Evolutionary conservation across 305 asterid genomes (phyloP).

Genomic region (Fraxinus floribunda): DNA sequence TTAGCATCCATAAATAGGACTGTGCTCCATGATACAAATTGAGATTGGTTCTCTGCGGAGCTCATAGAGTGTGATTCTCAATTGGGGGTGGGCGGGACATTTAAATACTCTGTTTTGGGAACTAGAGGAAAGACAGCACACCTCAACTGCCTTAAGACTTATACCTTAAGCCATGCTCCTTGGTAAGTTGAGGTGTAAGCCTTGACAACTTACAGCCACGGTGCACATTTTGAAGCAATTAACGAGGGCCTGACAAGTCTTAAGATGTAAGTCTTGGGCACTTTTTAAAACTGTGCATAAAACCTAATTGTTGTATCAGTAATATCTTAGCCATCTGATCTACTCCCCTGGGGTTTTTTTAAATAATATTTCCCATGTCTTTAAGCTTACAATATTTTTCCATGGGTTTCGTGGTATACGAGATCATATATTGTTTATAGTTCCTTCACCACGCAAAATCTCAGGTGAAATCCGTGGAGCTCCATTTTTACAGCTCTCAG

Average conservation of each 20-base stretch:
- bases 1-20: not conserved
- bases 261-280: not conserved
- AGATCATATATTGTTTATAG: not conserved
- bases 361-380: not conserved
- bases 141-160: not conserved
- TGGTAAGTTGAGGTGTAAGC: not conserved
- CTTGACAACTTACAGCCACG: not conserved
- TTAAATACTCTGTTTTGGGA: not conserved
- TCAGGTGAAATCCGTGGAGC: not conserved
- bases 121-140: not conserved
- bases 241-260: not conserved
- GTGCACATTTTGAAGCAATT: not conserved
- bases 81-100: not conserved
- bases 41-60: not conserved
- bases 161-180: not conserved
- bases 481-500: not conserved
- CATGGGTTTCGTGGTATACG: constrained; percentile 2
- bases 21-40: not conserved
- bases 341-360: not conserved
- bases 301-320: not conserved
- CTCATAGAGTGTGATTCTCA: not conserved
- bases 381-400: not conserved
- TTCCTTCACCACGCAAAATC: not conserved
- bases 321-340: constrained; percentile 1
- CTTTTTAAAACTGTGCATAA: not conserved